Evolutionary conservation across 495 filamentous ascomycete genomes (phyloP), one percentile per base, ranked within the genome.

Genomic region (Hyaloscypha variabilis): DNA sequence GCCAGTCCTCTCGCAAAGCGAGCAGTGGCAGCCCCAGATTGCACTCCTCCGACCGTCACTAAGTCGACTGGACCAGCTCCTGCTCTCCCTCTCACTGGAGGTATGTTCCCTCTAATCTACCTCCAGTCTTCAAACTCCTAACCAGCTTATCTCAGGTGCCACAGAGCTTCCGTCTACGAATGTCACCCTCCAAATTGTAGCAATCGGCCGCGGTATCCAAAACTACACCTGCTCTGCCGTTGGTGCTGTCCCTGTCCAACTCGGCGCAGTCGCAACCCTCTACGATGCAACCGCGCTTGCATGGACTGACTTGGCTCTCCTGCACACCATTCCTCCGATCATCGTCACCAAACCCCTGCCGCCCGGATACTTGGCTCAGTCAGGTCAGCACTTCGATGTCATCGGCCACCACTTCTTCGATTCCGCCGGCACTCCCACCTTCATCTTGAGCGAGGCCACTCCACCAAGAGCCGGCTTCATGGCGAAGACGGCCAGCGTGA

Each of bases 371-470:
- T 6, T 53, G 6, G 25, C 53, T 3, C 6, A 6, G 23, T 6
- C 26, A 6, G 1, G 3, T 23, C 62, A 67, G 26, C 63, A 71
- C 6, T 46, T 83, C 60, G 69, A 76, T 58, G 69, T 76, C 69
- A 70, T 90, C 13, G 90, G 88, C 6, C 76, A 87, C 67, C 90
- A 93, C 75, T 89, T 82, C 77, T 93, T 93, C 77, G 79, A 84
- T 59, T 62, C 60, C 14, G 68, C 62, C 11, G 73, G 74, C 13
- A 74, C 76, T 3, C 88, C 90, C 0, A 82, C 80, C 23, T 91
- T 92, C 66, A 80, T 87, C 57, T 77, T 93, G 5, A 73, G 74
- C 6, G 67, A 79, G 6, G 77, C 76, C 59, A 82, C 80, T 8
- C 31, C 31, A 34, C 0, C 13, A 3, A 68, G 71, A 50, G 21